Conservation (phyloP, 768 basidiomycete species). For the Kwoniella sp. region DNA sequence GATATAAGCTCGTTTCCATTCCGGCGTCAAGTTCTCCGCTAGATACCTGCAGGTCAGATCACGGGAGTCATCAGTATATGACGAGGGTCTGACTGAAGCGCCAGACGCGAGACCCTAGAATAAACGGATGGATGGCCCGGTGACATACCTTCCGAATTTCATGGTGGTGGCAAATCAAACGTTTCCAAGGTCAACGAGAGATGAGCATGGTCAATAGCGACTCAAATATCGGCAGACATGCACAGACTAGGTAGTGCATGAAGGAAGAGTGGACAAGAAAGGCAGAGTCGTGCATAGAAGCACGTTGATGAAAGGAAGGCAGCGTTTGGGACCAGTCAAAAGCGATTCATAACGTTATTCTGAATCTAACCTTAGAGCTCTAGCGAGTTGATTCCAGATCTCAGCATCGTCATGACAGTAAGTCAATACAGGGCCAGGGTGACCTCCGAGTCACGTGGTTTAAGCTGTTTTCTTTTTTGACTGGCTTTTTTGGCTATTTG, state of each 20-base stretch:
- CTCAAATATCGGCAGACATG: not conserved
- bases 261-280: not conserved
- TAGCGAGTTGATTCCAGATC: too few relatives aligned
- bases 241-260: not conserved
- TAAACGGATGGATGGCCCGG: not conserved
- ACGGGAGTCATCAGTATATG: not conserved
- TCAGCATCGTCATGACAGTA: too few relatives aligned
- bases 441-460: not conserved
- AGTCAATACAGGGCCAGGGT: too few relatives aligned
- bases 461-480: too few relatives aligned
- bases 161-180: slow-evolving; percentile 14
- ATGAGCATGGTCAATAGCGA: not conserved
- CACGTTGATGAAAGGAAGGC: not conserved
- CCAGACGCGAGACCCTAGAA: not conserved
- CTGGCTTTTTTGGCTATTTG: too few relatives aligned
- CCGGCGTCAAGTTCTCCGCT: slow-evolving; percentile 50
- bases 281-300: too few relatives aligned
- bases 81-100: not conserved
- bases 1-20: slow-evolving; percentile 57
- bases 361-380: too few relatives aligned
- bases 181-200: not conserved
- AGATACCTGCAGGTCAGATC: slow-evolving; percentile 37
- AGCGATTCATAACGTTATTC: not conserved
- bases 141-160: slow-evolving; percentile 29
- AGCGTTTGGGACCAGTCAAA: not conserved